phyloP scores from a whole-genome alignment of 2,329 filamentous ascomycete genomes.

The Penicillium sp. region DNA sequence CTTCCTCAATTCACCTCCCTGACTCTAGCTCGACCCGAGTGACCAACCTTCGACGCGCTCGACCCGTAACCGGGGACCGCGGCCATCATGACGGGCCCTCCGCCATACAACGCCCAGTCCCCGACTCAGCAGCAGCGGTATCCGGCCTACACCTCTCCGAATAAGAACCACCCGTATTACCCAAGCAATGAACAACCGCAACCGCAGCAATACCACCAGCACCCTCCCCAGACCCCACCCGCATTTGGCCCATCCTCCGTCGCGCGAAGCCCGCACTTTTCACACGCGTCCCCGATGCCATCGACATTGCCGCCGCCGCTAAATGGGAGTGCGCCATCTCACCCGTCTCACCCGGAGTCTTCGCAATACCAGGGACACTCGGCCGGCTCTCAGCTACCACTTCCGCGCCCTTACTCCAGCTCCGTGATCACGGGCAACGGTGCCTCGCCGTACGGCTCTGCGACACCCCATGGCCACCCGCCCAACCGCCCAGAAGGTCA shows the following conservation, averaged over 20 bases:
- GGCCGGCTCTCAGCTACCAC: slow-evolving; percentile 32
- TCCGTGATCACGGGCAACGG: slow-evolving; percentile 38
- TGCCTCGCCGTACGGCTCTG: slow-evolving; percentile 39
- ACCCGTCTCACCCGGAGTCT: slow-evolving; percentile 33
- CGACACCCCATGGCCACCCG: slow-evolving; percentile 45
- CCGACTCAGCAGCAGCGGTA: slow-evolving; percentile 46
- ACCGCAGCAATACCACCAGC: slow-evolving; percentile 38
- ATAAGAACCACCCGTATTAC: slow-evolving; percentile 44
- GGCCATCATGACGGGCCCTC: slow-evolving; percentile 46
- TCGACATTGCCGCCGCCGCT: slow-evolving; percentile 41
- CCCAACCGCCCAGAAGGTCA: slow-evolving; percentile 37
- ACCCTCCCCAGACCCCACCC: slow-evolving; percentile 46
- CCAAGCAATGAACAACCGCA: slow-evolving; percentile 41
- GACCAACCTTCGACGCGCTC: slow-evolving; percentile 27
- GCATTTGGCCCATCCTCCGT: slow-evolving; percentile 39
- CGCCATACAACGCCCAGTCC: slow-evolving; percentile 48
- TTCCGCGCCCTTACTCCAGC: slow-evolving; percentile 37
- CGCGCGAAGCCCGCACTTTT: slow-evolving; percentile 43
- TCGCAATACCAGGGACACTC: slow-evolving; percentile 40
- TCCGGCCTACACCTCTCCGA: slow-evolving; percentile 45
- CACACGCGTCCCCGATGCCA: slow-evolving; percentile 42
- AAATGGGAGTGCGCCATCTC: slow-evolving; percentile 37
- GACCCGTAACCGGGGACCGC: slow-evolving; percentile 30
- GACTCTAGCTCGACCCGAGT: slow-evolving; percentile 1
- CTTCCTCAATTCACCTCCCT: slow-evolving; percentile 17